Evolutionary conservation across 129 eudicot genomes (phyloP), one percentile per base, ranked within the genome.

Genomic region (Flaveria brownii): DNA sequence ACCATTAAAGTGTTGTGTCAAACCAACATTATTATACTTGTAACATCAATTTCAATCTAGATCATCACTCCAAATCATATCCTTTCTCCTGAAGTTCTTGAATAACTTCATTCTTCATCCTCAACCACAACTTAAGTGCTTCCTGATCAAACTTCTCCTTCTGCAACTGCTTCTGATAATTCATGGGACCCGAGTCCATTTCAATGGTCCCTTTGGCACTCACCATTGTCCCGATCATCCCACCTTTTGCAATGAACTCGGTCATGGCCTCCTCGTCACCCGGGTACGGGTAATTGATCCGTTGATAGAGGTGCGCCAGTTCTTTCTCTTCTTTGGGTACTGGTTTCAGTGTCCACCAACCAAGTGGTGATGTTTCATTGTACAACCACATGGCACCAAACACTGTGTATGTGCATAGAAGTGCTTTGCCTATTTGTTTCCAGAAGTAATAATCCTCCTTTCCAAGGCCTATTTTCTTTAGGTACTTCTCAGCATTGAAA

Each of bases 251-350:
- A 47, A 93, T 62, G 83, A 93, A 93, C 67, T 93, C 97, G 47
- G 86, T 84, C 98, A 93, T 93, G 74, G 98, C 98, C 72, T 93
- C 97, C 75, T 82, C 82, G 45, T 93, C 98, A 45, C 98, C 97
- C 2, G 98, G 98, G 83, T 93, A 93, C 9, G 97, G 97, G 67
- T 85, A 93, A 70, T 87, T 82, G 18, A 88, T 85, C 56, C 88
- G 84, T 26, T 93, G 96, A 71, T 93, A 93, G 6, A 88, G 85
- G 41, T 88, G 97, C 28, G 98, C 92, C 43, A 90, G 69, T 82
- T 93, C 98, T 71, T 81, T 90, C 70, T 93, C 98, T 64, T 93
- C 98, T 76, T 93, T 91, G 9, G 98, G 97, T 55, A 80, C 81
- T 15, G 97, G 97, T 84, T 85, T 93, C 41, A 93, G 76, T 8